Evolutionary conservation across 371 early-diverging fungal species (phyloP).

Genomic region (Mortierella sp.): DNA sequence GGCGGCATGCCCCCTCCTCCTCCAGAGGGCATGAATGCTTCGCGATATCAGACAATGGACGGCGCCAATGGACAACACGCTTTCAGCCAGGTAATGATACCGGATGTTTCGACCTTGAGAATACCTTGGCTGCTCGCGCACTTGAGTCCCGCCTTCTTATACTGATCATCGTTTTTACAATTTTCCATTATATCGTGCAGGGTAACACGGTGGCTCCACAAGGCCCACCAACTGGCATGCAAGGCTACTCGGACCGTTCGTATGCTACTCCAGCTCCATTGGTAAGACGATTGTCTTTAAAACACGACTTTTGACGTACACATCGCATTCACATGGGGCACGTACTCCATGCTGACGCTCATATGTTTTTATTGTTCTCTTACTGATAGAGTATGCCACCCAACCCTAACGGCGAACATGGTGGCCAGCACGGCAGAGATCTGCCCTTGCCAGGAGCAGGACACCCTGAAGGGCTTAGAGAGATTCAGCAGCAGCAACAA

Average conservation of each 20-base stretch:
- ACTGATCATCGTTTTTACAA: not conserved
- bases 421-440: slow-evolving; percentile 39
- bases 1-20: slow-evolving; percentile 64
- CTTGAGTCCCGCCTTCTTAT: too few species aligned
- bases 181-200: not conserved
- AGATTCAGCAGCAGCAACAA: slow-evolving; percentile 4
- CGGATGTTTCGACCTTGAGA: not conserved
- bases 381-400: slow-evolving; percentile 9
- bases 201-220: slow-evolving; percentile 54
- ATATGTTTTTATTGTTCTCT: not conserved
- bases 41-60: slow-evolving; percentile 50
- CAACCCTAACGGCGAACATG: slow-evolving; percentile 8
- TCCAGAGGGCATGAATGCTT: slow-evolving; percentile 73
- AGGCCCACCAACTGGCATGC: slow-evolving; percentile 58
- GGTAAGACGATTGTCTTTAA: slow-evolving; percentile 15
- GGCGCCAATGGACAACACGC: slow-evolving; percentile 36
- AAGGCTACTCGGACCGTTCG: slow-evolving; percentile 48
- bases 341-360: not conserved
- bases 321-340: not conserved
- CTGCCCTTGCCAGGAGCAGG: slow-evolving; percentile 43
- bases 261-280: slow-evolving; percentile 47
- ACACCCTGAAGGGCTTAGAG: slow-evolving; percentile 12
- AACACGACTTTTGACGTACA: not conserved
- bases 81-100: slow-evolving; percentile 38
- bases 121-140: too few species aligned